Percentiles rank a stretch among this genome's conserved stretches.
Conservation (phyloP, 2,329 filamentous ascomycete species). For the Scedosporium minutisporum region DNA sequence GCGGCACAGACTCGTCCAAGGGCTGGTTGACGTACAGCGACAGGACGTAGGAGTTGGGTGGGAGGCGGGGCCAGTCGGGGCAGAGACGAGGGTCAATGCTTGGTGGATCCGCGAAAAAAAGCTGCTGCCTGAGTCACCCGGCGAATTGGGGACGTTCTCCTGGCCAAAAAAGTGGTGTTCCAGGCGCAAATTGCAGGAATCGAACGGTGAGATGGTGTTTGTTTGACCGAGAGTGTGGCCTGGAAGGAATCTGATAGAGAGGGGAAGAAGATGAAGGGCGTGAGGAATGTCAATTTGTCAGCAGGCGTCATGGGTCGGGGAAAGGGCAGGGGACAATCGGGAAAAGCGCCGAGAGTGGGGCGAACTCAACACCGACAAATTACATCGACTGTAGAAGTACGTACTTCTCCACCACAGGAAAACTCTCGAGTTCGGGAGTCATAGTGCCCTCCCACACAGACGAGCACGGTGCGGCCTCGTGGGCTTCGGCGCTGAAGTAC, state of each 20-base stretch:
- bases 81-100: neutral
- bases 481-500: too few relatives aligned
- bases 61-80: neutral
- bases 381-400: too few relatives aligned
- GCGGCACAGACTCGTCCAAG: neutral
- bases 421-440: too few relatives aligned
- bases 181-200: neutral
- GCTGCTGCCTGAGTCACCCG: slow-evolving; percentile 7
- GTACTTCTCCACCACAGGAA: neutral
- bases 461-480: too few relatives aligned
- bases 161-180: neutral
- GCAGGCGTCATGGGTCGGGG: slow-evolving; percentile 5
- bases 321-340: neutral
- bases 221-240: neutral
- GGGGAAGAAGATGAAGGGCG: slow-evolving; percentile 9
- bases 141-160: neutral
- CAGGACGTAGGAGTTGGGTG: neutral
- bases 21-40: neutral
- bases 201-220: slow-evolving; percentile 1
- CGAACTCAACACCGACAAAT: neutral
- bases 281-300: slow-evolving; percentile 13
- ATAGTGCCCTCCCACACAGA: too few relatives aligned
- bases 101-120: neutral
- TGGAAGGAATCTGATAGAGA: slow-evolving; percentile 10
- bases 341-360: neutral